Conservation (phyloP, 805 yeast species). For the Maudiozyma turicensis region DNA sequence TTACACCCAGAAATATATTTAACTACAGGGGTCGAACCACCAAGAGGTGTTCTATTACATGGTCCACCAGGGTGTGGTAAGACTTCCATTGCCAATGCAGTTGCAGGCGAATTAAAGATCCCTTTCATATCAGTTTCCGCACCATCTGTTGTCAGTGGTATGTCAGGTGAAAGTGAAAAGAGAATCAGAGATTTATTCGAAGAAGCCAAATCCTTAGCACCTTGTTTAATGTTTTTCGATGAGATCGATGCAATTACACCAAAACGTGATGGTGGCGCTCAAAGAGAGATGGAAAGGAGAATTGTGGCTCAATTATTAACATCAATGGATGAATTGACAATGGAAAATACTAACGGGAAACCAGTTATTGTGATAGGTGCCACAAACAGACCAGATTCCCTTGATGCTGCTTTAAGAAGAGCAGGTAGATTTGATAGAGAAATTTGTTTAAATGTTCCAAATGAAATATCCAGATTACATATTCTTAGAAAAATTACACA, state of each 20-base stretch:
- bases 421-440: conserved; percentile 97
- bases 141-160: conserved; percentile 93
- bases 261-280: conserved; percentile 89
- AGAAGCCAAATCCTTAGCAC: conserved; percentile 84
- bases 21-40: conserved; percentile 89
- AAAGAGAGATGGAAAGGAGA: conserved; percentile 94
- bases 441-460: conserved; percentile 90
- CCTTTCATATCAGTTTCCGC: conserved; percentile 89
- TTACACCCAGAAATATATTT: conserved; percentile 85
- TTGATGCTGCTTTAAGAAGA: conserved; percentile 89
- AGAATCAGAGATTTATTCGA: conserved; percentile 87
- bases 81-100: conserved; percentile 89
- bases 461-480: conserved; percentile 66
- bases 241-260: conserved; percentile 98
- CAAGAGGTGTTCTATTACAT: conserved; percentile 85
- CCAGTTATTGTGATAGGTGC: conserved; percentile 95
- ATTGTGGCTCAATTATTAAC: conserved; percentile 93
- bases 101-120: conserved; percentile 90
- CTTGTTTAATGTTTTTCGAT: conserved; percentile 87
- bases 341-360: conserved; percentile 82
- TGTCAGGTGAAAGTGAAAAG: conserved; percentile 98
- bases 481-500: conserved; percentile 69
- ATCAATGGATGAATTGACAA: conserved; percentile 83
- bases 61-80: conserved; percentile 99
- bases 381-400: conserved; percentile 90